These are phyloP conservation scores for Nakazawaea sp. DNA, from an alignment of 805 yeast genomes.

Conservation along the genomic window DNA sequence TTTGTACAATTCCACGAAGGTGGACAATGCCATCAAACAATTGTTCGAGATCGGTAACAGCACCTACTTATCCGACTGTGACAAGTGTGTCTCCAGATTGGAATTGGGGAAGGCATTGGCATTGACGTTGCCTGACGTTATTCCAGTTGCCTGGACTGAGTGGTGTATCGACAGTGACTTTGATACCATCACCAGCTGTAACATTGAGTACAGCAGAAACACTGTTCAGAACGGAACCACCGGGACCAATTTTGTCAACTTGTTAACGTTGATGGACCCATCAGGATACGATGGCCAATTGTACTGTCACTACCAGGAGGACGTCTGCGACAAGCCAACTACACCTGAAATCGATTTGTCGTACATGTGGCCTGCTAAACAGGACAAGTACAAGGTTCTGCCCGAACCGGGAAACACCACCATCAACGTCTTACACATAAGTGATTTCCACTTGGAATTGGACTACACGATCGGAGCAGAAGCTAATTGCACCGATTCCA, in stretches of 20 bases:
- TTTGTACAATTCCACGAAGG: background rate
- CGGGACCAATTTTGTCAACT: slow-evolving; percentile 44
- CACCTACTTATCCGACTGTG: slow-evolving; percentile 19
- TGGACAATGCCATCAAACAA: background rate
- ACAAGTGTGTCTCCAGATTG: slow-evolving; percentile 28
- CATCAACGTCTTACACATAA: slow-evolving; percentile 57
- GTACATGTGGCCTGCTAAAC: slow-evolving; percentile 38
- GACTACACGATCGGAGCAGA: slow-evolving; percentile 49
- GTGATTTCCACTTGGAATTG: slow-evolving; percentile 59
- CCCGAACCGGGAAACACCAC: slow-evolving; percentile 31
- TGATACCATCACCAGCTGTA: slow-evolving; percentile 20
- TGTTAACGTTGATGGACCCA: slow-evolving; percentile 45
- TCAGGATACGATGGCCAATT: slow-evolving; percentile 49
- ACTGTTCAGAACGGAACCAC: slow-evolving; percentile 28
- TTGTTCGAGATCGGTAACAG: slow-evolving; percentile 7
- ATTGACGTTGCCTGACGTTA: slow-evolving; percentile 30
- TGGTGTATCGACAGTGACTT: slow-evolving; percentile 36
- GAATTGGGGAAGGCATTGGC: slow-evolving; percentile 30
- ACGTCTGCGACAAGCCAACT: slow-evolving; percentile 46
- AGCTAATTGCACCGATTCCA: slow-evolving; percentile 43
- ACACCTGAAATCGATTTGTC: slow-evolving; percentile 41
- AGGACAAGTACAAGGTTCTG: slow-evolving; percentile 33
- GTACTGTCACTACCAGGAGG: slow-evolving; percentile 48
- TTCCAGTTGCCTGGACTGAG: slow-evolving; percentile 30
- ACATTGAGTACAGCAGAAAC: slow-evolving; percentile 26